Evolutionary conservation across 2,329 filamentous ascomycete species (phyloP), one percentile per base, ranked within the genome.

Genomic region (Trichophaea hybrida): DNA sequence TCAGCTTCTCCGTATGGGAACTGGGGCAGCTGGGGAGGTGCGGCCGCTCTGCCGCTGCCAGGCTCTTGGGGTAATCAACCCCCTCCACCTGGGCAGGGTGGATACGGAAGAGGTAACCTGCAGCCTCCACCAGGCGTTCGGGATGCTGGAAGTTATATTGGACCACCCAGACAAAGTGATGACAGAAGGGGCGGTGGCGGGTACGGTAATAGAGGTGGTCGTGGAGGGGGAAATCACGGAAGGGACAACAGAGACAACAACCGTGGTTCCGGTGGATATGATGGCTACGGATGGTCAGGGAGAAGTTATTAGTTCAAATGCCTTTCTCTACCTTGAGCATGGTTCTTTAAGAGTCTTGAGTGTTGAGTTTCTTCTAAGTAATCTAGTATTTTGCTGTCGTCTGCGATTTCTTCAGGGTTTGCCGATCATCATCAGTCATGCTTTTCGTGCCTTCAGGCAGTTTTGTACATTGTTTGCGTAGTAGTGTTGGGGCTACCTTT

Each of bases 61-160:
- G 53, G 53, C n/a, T 10, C 10, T 43, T 55, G 37, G 53, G 37
- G 40, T 31, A 13, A 32, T 10, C 10, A 31, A 43, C 53, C 35
- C 31, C 53, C 53, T 43, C 53, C 35, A 8, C 51, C 8, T 35
- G 51, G 51, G 13, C 37, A 12, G 38, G 35, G 24, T 31, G 53
- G 53, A 40, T 43, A 13, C 7, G 53, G 34, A 7, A 37, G 53
- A 55, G 34, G 24, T 34, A n/a, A n/a, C 34, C 53, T 37, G 6
- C 53, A 32, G 32, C 53, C 53, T 6, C 53, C 53, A 8, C 53
- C 53, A 8, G 53, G 53, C 17, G 35, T 55, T 46, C 53, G 53
- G 10, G 53, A 55, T 24, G 53, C 24, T 15, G 53, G 53, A 55
- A 43, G 34, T 44, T 55, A 55, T 15, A 35, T 55, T 55, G 53